These are phyloP conservation scores for Tolypocladium pustulatum DNA, from an alignment of 2,329 filamentous ascomycete species.

Conservation along the genomic window DNA sequence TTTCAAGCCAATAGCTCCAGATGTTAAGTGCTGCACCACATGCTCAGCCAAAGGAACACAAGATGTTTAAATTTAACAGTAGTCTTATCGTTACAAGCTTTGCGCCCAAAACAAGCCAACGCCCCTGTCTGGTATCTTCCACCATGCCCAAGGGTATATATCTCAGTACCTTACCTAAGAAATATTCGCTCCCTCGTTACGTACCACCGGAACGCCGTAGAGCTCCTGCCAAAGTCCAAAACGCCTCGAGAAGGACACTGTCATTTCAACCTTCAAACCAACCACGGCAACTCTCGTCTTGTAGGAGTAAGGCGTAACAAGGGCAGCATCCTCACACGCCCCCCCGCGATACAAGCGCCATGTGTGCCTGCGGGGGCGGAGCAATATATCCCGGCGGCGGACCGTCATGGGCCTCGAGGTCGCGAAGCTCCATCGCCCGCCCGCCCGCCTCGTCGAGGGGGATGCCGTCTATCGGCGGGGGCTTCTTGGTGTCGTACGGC, in stretches of 20 bases:
- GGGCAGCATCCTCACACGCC: not conserved
- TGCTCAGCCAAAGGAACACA: not conserved
- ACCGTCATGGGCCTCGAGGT: slow-evolving; percentile 13
- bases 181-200: not conserved
- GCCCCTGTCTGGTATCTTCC: not conserved
- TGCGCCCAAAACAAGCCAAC: not conserved
- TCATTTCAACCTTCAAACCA: not conserved
- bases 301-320: not conserved
- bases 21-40: not conserved
- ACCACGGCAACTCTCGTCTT: no score
- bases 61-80: not conserved
- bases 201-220: not conserved
- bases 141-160: not conserved
- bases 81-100: not conserved
- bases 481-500: slow-evolving; percentile 38
- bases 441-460: not conserved
- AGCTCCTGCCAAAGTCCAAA: not conserved
- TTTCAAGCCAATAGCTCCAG: not conserved
- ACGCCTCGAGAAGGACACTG: not conserved
- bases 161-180: not conserved
- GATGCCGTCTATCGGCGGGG: slow-evolving; percentile 1
- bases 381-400: slow-evolving; percentile 19
- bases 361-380: slow-evolving; percentile 11
- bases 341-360: not conserved
- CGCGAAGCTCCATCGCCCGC: slow-evolving; percentile 11